Percentiles rank a stretch among this genome's conserved stretches.
phyloP scores from a whole-genome alignment of 257 asterid genomes.

The Fraxinus anomala region DNA sequence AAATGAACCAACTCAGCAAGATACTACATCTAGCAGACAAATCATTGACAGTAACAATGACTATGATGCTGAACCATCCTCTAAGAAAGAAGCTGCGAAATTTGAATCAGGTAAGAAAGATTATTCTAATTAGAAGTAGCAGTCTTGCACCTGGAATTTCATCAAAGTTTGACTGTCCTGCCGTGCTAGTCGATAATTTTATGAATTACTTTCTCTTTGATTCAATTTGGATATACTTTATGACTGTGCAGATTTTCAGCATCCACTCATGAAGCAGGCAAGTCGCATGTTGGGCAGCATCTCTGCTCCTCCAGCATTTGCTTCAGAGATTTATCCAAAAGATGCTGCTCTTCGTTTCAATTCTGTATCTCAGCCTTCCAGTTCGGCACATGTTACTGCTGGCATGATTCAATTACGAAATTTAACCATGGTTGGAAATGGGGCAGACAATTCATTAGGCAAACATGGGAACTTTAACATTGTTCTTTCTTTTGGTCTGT shows the following conservation, averaged over 20 bases:
- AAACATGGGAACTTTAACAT: constrained; percentile 59
- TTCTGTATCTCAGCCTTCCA: constrained; percentile 46
- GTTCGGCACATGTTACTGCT: constrained; percentile 63
- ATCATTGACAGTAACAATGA: constrained; percentile 22
- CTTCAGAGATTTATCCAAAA: constrained; percentile 80
- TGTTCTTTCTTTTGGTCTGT: constrained; percentile 63
- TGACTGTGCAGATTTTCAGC: constrained; percentile 47
- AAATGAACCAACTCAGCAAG: constrained; percentile 33
- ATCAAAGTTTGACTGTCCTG: too few relatives aligned
- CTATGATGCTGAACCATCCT: constrained; percentile 31
- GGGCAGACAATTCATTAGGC: constrained; percentile 35
- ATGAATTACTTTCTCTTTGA: not conserved
- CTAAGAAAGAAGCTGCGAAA: constrained; percentile 34
- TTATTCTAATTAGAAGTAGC: not conserved
- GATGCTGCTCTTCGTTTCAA: constrained; percentile 49
- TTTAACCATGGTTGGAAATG: constrained; percentile 30
- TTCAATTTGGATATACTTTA: constrained; percentile 13
- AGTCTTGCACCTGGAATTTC: not conserved
- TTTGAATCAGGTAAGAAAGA: constrained; percentile 49
- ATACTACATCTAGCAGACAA: constrained; percentile 31
- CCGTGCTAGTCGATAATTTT: not conserved
- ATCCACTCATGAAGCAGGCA: constrained; percentile 69
- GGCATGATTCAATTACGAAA: constrained; percentile 66
- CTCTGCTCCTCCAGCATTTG: constrained; percentile 91
- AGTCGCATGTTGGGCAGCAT: constrained; percentile 78